phyloP scores from a whole-genome alignment of 2,329 filamentous ascomycete species.

The Chalara sp. region DNA sequence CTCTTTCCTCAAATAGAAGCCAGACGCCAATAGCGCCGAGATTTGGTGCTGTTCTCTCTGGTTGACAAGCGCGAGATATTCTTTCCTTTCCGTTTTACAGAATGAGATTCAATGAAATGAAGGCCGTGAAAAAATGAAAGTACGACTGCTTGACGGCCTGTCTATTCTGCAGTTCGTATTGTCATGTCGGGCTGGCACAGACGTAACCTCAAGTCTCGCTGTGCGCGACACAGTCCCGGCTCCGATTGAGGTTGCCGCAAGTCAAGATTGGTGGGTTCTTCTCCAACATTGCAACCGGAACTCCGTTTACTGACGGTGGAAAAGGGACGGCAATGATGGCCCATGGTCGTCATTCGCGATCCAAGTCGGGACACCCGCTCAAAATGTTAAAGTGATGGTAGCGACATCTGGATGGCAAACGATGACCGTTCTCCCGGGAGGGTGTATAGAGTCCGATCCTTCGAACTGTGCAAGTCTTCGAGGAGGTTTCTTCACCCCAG shows the following conservation, averaged over 20 bases:
- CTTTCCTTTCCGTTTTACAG: too few relatives aligned
- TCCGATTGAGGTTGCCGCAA: neutral
- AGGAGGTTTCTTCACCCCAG: conserved; percentile 51
- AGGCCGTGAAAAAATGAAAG: neutral
- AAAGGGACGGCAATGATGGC: conserved; percentile 51
- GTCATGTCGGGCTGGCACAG: neutral
- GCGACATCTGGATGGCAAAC: conserved; percentile 44
- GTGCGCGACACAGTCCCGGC: conserved; percentile 2
- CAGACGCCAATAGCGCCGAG: too few relatives aligned
- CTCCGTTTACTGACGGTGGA: neutral
- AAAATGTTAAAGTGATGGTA: conserved; percentile 42
- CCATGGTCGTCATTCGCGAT: conserved; percentile 64
- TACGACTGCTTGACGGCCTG: neutral
- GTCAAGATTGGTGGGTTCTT: neutral
- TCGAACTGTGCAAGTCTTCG: conserved; percentile 43
- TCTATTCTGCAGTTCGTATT: neutral
- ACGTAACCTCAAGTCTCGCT: neutral
- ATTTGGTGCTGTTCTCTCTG: neutral
- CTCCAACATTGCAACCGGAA: neutral
- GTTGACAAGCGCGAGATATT: too few relatives aligned
- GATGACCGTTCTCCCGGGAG: conserved; percentile 47
- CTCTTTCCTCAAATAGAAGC: too few relatives aligned
- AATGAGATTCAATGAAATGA: too few relatives aligned
- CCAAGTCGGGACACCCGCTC: conserved; percentile 44
- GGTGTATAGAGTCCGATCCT: conserved; percentile 38